Evolutionary conservation across 257 asterid genomes (phyloP).

Genomic region (Primulina huaijiensis): DNA sequence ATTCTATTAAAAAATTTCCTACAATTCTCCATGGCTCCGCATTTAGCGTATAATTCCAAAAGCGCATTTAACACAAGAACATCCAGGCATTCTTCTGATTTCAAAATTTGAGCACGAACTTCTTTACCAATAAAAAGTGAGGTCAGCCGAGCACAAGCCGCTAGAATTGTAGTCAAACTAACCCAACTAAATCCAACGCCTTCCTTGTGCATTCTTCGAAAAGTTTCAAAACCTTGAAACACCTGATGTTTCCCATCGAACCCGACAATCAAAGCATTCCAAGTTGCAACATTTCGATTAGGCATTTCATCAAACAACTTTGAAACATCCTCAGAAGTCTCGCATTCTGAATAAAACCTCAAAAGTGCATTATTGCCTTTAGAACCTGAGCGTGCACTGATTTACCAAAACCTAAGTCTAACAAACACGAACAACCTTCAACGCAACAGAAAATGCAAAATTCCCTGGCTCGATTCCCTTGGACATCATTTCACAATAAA

Average conservation of each 20-base stretch:
- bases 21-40: constrained; percentile 39
- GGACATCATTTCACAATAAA: constrained; percentile 39
- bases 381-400: constrained; percentile 42
- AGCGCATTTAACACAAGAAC: constrained; percentile 37
- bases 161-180: constrained; percentile 39
- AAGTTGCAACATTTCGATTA: constrained; percentile 42
- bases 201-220: constrained; percentile 39
- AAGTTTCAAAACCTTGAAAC: constrained; percentile 40
- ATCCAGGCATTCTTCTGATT: constrained; percentile 37
- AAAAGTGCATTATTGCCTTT: constrained; percentile 43
- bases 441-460: constrained; percentile 38
- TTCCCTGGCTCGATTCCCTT: constrained; percentile 32
- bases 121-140: constrained; percentile 43
- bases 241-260: constrained; percentile 37
- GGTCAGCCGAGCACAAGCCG: constrained; percentile 34
- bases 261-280: constrained; percentile 42
- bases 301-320: constrained; percentile 53
- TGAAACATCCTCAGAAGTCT: constrained; percentile 34
- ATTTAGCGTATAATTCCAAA: constrained; percentile 51
- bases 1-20: constrained; percentile 39
- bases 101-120: constrained; percentile 38
- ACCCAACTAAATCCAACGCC: constrained; percentile 51
- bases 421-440: constrained; percentile 39
- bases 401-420: constrained; percentile 33
- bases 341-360: constrained; percentile 41